These are phyloP conservation scores for Collariella sp. DNA, from an alignment of 495 filamentous ascomycete species.

Conservation along the genomic window DNA sequence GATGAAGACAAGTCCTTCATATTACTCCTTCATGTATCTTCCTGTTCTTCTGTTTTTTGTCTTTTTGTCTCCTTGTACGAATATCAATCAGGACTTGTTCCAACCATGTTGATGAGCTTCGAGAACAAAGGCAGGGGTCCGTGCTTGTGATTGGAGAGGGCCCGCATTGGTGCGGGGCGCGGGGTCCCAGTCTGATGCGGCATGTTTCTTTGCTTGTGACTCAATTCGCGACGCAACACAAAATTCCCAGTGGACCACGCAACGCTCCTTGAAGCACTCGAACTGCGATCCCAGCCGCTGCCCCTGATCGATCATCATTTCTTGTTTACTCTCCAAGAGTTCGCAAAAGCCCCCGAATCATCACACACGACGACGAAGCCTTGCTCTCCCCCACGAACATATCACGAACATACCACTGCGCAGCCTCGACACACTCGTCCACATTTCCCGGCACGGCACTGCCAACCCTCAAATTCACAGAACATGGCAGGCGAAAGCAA, in stretches of 20 bases:
- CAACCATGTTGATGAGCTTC: too few species aligned
- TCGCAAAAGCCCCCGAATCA: background rate
- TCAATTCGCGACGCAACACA: slow-evolving; percentile 8
- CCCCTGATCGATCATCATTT: too few species aligned
- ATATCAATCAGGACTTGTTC: too few species aligned
- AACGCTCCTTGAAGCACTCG: background rate
- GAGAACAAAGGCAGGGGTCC: slow-evolving; percentile 6
- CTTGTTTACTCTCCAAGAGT: background rate
- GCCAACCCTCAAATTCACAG: background rate
- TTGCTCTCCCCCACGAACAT: background rate
- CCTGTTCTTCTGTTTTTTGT: too few species aligned
- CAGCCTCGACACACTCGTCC: too few species aligned
- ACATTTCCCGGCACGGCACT: background rate
- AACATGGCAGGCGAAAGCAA: slow-evolving; percentile 23
- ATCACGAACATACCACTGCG: too few species aligned
- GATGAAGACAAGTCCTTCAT: too few species aligned
- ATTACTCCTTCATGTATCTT: too few species aligned
- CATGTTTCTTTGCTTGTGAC: slow-evolving; percentile 1
- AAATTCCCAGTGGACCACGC: background rate
- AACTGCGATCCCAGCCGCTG: background rate
- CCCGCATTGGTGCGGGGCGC: slow-evolving; percentile 4
- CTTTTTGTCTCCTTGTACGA: too few species aligned
- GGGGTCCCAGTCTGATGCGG: background rate
- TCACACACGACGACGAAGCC: background rate
- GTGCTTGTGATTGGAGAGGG: slow-evolving; percentile 1